phyloP scores from a whole-genome alignment of 192 early-diverging fungal species.

The Coemansia sp. region DNA sequence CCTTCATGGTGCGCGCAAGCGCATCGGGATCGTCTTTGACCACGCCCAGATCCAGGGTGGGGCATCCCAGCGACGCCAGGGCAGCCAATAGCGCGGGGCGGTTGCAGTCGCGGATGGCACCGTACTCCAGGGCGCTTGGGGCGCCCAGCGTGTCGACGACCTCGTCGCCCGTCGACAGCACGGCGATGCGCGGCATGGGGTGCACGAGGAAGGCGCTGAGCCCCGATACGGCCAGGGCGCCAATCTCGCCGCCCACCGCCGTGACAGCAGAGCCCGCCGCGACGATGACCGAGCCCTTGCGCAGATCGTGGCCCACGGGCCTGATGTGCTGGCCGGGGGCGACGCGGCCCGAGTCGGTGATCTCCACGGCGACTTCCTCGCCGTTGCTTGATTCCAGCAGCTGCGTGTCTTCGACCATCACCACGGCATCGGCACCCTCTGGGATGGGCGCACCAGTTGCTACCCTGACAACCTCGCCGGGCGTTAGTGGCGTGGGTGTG shows the following conservation, averaged over 20 bases:
- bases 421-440: conserved; percentile 80
- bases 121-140: conserved; percentile 16
- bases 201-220: conserved; percentile 51
- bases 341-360: conserved; percentile 11
- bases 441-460: conserved; percentile 90
- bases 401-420: conserved; percentile 94
- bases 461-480: conserved; percentile 72
- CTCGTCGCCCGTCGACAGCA: conserved; percentile 92
- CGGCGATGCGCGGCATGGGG: conserved; percentile 67
- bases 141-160: conserved; percentile 58
- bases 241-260: conserved; percentile 81
- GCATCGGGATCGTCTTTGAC: conserved; percentile 63
- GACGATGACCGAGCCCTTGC: conserved; percentile 62
- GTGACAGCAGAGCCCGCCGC: conserved; percentile 60
- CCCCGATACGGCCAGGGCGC: conserved; percentile 78
- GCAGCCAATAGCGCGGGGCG: conserved; percentile 72
- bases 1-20: conserved; percentile 54
- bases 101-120: conserved; percentile 86
- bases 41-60: conserved; percentile 74
- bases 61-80: conserved; percentile 61
- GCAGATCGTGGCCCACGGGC: conserved; percentile 75
- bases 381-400: conserved; percentile 59
- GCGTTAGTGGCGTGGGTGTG: conserved; percentile 22
- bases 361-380: conserved; percentile 47
- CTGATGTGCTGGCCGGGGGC: conserved; percentile 71